Conservation (phyloP, 1,284 basidiomycete species). For the Puccinia hordei region DNA sequence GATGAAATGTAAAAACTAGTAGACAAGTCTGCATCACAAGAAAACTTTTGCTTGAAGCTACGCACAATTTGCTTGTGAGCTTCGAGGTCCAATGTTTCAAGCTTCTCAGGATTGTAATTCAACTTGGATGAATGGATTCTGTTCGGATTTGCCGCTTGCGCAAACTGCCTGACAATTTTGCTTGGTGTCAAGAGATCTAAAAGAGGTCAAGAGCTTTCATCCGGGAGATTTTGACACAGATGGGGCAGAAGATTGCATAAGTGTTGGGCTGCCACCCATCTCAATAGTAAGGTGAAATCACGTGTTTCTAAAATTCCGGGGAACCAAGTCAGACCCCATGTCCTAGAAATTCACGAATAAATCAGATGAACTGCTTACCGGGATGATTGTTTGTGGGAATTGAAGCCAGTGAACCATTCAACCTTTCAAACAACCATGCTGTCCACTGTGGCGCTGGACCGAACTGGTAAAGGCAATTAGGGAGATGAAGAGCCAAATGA, state of each 20-base stretch:
- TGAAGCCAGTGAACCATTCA: conserved; percentile 56
- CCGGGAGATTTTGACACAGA: not conserved
- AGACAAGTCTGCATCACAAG: not conserved
- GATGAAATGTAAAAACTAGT: not conserved
- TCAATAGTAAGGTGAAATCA: not conserved
- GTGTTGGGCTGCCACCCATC: not conserved
- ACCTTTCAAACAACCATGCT: conserved; percentile 31
- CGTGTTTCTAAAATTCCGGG: not conserved
- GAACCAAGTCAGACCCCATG: not conserved
- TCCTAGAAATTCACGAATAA: not conserved
- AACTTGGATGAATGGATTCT: not conserved
- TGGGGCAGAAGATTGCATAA: not conserved
- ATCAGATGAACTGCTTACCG: not conserved
- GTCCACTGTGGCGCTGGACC: conserved; percentile 34
- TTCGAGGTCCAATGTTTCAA: not conserved
- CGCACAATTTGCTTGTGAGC: not conserved
- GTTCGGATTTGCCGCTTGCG: not conserved
- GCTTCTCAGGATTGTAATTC: not conserved
- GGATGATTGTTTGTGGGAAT: conserved; percentile 62
- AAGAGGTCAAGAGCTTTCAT: not conserved
- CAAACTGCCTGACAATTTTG: no score
- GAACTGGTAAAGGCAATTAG: conserved; percentile 4
- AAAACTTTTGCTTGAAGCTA: not conserved
- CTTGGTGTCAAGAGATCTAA: not conserved
- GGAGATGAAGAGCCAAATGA: conserved; percentile 36